These are phyloP conservation scores for Mycena indigotica DNA, from an alignment of 768 basidiomycete genomes.

Conservation along the genomic window DNA sequence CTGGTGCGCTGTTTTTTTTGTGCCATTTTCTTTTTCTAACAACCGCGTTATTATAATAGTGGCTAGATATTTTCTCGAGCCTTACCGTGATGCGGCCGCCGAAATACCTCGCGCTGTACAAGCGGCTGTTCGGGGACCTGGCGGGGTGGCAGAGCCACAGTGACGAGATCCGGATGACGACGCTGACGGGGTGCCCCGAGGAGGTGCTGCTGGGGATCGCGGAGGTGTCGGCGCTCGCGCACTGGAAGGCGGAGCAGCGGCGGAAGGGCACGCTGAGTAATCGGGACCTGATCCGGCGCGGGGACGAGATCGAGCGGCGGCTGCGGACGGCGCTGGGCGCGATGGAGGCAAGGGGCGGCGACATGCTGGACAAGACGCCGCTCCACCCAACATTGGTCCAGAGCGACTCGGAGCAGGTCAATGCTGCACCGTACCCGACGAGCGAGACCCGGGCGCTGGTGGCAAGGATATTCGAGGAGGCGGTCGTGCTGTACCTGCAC, in stretches of 20 bases:
- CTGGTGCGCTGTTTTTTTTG: constrained; percentile 55
- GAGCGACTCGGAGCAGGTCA: constrained; percentile 31
- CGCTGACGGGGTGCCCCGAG: constrained; percentile 76
- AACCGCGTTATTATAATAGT: constrained; percentile 44
- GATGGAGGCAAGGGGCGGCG: constrained; percentile 34
- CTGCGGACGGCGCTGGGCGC: constrained; percentile 49
- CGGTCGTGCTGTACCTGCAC: constrained; percentile 68
- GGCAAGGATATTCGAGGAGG: constrained; percentile 63
- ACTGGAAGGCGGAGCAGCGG: constrained; percentile 72
- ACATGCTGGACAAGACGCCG: constrained; percentile 33
- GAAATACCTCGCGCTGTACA: constrained; percentile 66
- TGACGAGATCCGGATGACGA: constrained; percentile 57
- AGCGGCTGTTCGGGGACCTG: constrained; percentile 59
- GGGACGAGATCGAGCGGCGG: constrained; percentile 68
- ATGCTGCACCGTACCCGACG: constrained; percentile 32
- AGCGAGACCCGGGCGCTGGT: constrained; percentile 53
- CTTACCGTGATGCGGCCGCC: constrained; percentile 63
- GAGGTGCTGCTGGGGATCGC: constrained; percentile 76
- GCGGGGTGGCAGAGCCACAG: constrained; percentile 49
- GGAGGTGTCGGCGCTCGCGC: constrained; percentile 69
- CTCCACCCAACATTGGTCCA: constrained; percentile 45
- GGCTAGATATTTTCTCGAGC: constrained; percentile 76
- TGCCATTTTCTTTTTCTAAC: background rate
- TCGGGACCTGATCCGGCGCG: constrained; percentile 74
- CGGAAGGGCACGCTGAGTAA: constrained; percentile 69